Conservation (phyloP, 23 red algal genomes). For the Agarophyton chilense region DNA sequence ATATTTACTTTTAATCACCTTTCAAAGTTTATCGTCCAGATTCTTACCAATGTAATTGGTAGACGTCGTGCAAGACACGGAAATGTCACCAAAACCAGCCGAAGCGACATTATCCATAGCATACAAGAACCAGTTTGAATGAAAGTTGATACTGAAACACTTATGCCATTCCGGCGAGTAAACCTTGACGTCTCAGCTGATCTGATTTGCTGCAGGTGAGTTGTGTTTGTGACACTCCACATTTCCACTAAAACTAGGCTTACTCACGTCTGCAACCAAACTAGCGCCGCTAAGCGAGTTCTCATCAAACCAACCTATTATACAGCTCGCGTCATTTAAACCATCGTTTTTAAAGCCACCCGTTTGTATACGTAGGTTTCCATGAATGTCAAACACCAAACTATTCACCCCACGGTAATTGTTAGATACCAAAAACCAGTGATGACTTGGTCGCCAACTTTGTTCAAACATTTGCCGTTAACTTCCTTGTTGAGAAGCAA, state of each 20-base stretch:
- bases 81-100: constrained; percentile 67
- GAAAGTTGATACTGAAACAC: constrained; percentile 46
- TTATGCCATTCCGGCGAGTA: constrained; percentile 64
- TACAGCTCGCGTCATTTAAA: constrained; percentile 18
- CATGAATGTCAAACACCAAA: constrained; percentile 67
- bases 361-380: constrained; percentile 67
- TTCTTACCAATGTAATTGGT: constrained; percentile 17
- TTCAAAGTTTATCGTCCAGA: constrained; percentile 56
- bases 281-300: constrained; percentile 55
- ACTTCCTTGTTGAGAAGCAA: constrained; percentile 22
- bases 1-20: constrained; percentile 60
- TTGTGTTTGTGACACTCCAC: constrained; percentile 45
- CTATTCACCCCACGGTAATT: constrained; percentile 79
- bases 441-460: constrained; percentile 58
- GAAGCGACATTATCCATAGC: constrained; percentile 68
- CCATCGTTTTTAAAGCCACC: constrained; percentile 78
- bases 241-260: constrained; percentile 67
- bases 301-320: constrained; percentile 48
- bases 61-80: constrained; percentile 27
- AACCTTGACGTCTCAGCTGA: constrained; percentile 62
- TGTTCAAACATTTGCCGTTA: constrained; percentile 41
- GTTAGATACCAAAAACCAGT: constrained; percentile 64
- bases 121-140: constrained; percentile 57
- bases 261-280: constrained; percentile 43
- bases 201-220: constrained; percentile 46